phyloP scores from a whole-genome alignment of 441 rosid genomes.

The Erodium texanum region DNA sequence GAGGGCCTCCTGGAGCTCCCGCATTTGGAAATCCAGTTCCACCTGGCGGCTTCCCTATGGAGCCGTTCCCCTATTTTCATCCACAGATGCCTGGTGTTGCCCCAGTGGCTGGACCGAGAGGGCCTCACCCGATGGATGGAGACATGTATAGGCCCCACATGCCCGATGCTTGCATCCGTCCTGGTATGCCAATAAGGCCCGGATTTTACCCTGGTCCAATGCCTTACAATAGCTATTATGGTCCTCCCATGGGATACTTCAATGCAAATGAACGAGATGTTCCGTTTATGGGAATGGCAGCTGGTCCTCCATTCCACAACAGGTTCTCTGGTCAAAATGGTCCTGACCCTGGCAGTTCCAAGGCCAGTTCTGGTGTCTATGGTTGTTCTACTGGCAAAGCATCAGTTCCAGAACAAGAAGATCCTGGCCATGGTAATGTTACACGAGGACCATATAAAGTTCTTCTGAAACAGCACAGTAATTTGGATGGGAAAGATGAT shows the following conservation, averaged over 20 bases:
- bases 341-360: conserved; percentile 41
- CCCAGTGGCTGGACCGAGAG: conserved; percentile 67
- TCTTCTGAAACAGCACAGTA: conserved; percentile 66
- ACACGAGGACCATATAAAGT: conserved; percentile 55
- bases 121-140: conserved; percentile 55
- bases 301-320: conserved; percentile 48
- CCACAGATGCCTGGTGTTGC: conserved; percentile 55
- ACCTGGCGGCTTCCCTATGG: conserved; percentile 81
- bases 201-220: conserved; percentile 76
- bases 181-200: conserved; percentile 84
- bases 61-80: conserved; percentile 72
- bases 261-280: conserved; percentile 61
- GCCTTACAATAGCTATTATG: conserved; percentile 64
- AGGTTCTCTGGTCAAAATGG: conserved; percentile 52
- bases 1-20: conserved; percentile 67
- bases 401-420: conserved; percentile 42
- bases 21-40: conserved; percentile 65
- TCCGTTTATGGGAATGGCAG: conserved; percentile 64
- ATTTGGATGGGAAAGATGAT: conserved; percentile 48
- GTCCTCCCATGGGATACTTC: conserved; percentile 76
- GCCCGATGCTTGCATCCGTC: conserved; percentile 64
- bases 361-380: conserved; percentile 48
- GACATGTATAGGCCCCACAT: conserved; percentile 73
- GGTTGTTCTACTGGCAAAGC: conserved; percentile 42
- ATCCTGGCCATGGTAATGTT: conserved; percentile 48